Percentiles rank a stretch among this genome's conserved stretches.
Conservation (phyloP, 106 monocot species). For the Narthecium ossifragum region DNA sequence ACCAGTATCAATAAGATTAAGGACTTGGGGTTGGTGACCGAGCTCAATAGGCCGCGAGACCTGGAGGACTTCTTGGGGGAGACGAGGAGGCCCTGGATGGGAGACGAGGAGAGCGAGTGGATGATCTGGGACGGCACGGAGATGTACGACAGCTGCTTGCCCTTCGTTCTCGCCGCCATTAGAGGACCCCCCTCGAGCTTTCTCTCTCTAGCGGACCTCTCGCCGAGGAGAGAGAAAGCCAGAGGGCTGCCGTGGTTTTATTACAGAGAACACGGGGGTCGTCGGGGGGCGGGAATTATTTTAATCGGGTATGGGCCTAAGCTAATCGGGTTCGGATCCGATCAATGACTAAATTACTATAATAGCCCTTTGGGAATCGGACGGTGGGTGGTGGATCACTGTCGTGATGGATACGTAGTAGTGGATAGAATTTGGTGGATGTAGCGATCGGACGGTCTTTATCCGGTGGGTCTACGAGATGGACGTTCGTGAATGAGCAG, state of each 20-base stretch:
- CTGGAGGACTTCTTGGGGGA: constrained; percentile 46
- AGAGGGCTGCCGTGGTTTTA: not conserved
- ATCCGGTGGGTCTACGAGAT: no score
- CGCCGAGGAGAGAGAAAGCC: not conserved
- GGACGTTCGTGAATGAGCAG: no score
- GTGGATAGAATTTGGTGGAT: no score
- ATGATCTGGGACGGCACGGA: constrained; percentile 60
- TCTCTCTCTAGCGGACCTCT: constrained; percentile 5
- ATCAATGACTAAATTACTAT: no score
- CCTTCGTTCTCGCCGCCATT: constrained; percentile 54
- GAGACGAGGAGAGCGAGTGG: constrained; percentile 36
- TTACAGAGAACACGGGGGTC: not conserved
- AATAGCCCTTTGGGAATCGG: no score
- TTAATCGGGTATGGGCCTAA: no score
- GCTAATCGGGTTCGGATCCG: no score
- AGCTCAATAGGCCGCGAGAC: constrained; percentile 5
- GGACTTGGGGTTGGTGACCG: constrained; percentile 12
- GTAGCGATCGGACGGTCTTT: no score
- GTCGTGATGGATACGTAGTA: no score
- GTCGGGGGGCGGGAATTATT: constrained; percentile 13
- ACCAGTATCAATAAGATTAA: constrained; percentile 31
- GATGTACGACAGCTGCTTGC: constrained; percentile 63
- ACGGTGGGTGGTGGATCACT: no score
- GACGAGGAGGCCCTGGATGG: constrained; percentile 39
- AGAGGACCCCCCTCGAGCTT: not conserved